Percentiles rank a stretch among this genome's conserved stretches.
Evolutionary conservation across 805 yeast genomes (phyloP).

Genomic region (Wickerhamomyces pijperi): DNA sequence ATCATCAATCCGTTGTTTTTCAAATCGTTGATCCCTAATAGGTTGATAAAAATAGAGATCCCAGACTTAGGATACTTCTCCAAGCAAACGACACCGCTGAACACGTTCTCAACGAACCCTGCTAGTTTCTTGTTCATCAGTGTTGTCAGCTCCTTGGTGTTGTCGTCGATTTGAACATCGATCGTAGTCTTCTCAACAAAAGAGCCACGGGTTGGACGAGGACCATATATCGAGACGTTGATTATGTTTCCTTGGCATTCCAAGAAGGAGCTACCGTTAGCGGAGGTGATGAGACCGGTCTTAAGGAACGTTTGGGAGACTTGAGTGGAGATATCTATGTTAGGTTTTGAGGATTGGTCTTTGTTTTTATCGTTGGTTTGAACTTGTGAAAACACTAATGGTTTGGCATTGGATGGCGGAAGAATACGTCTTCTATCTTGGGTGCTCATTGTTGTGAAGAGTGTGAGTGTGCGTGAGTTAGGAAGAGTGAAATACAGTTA

Average conservation of each 20-base stretch:
- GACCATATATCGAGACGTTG: slow-evolving; percentile 73
- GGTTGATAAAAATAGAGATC: slow-evolving; percentile 63
- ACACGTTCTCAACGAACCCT: slow-evolving; percentile 25
- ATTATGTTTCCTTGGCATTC: slow-evolving; percentile 42
- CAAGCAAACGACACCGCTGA: slow-evolving; percentile 29
- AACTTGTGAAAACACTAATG: slow-evolving; percentile 38
- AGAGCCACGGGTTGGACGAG: slow-evolving; percentile 72
- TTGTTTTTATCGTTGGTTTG: no score
- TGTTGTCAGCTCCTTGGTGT: slow-evolving; percentile 16
- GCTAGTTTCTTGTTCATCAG: slow-evolving; percentile 35
- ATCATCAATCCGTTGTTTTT: slow-evolving; percentile 21
- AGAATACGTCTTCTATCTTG: slow-evolving; percentile 74
- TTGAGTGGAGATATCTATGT: no score
- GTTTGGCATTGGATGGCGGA: slow-evolving; percentile 65
- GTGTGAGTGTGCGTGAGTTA: no score
- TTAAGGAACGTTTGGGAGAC: slow-evolving; percentile 36
- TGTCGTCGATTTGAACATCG: slow-evolving; percentile 36
- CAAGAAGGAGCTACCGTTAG: slow-evolving; percentile 74
- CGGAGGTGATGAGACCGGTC: slow-evolving; percentile 56
- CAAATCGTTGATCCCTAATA: slow-evolving; percentile 35
- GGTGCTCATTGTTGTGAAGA: slow-evolving; percentile 3
- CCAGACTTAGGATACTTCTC: slow-evolving; percentile 84
- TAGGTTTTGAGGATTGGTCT: no score
- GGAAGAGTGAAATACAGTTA: no score
- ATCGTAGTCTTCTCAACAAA: slow-evolving; percentile 57